phyloP scores from a whole-genome alignment of 2,329 filamentous ascomycete genomes.

The Magnaporthiopsis poae region DNA sequence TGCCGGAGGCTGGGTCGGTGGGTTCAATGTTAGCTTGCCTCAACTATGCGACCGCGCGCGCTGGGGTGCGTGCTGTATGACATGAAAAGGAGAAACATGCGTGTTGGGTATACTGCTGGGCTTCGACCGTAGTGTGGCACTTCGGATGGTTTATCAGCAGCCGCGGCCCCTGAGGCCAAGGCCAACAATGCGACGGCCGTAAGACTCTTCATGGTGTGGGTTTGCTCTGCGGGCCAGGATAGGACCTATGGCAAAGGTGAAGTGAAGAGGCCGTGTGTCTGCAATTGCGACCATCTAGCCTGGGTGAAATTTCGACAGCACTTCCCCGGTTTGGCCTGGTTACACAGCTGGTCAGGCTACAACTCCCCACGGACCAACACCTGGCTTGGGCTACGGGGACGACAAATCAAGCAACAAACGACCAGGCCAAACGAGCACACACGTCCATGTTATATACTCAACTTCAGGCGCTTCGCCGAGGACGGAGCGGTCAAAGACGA shows the following conservation, averaged over 20 bases:
- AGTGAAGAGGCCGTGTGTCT: not conserved
- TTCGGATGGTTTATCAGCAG: conserved; percentile 16
- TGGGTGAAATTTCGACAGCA: not conserved
- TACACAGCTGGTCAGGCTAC: not conserved
- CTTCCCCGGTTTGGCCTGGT: not conserved
- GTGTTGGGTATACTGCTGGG: conserved; percentile 25
- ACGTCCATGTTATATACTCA: not conserved
- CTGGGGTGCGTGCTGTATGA: not conserved
- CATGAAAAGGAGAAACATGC: conserved; percentile 12
- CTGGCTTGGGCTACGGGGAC: not conserved
- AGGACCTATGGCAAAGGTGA: not conserved
- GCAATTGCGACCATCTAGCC: not conserved
- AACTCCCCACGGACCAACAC: not conserved
- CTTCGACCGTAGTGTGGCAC: conserved; percentile 25
- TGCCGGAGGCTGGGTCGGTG: conserved; percentile 16
- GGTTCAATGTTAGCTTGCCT: not conserved
- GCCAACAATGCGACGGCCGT: not conserved
- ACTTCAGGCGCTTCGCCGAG: not conserved
- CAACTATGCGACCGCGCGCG: not conserved
- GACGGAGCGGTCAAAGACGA: not conserved
- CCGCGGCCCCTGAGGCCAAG: not conserved
- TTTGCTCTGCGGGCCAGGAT: not conserved
- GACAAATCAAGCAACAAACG: not conserved
- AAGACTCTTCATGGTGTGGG: not conserved
- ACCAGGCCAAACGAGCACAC: not conserved